A percentile compares a stretch with the other conserved stretches of the same genome.
Conservation (phyloP, 164 flowering plant genomes). For the Liquidambar formosana region DNA sequence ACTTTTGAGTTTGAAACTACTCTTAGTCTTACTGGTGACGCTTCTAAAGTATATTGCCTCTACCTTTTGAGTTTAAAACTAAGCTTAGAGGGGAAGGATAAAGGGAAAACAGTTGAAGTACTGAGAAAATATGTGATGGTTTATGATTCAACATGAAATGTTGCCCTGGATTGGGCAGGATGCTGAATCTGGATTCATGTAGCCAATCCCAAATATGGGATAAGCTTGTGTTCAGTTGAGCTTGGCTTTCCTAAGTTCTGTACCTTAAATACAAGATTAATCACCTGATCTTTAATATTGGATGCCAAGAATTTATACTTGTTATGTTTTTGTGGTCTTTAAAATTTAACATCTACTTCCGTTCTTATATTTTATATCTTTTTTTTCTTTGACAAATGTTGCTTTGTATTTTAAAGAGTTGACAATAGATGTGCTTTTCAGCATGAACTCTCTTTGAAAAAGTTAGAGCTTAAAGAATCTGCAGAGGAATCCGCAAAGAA, state of each 20-base stretch:
- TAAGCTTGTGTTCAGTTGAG: background rate
- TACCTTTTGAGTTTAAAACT: background rate
- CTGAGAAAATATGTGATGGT: too few species aligned
- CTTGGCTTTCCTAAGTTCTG: background rate
- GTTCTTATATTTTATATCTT: background rate
- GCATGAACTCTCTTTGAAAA: constrained; percentile 33
- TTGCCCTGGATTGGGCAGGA: background rate
- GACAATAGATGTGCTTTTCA: constrained; percentile 22
- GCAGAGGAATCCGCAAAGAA: constrained; percentile 29
- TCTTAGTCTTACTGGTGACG: too few species aligned
- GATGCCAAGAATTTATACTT: too few species aligned
- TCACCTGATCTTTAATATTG: too few species aligned
- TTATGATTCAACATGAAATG: too few species aligned
- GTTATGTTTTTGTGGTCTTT: too few species aligned
- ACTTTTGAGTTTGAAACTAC: background rate
- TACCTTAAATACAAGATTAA: too few species aligned
- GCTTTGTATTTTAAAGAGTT: background rate
- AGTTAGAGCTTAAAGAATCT: constrained; percentile 26
- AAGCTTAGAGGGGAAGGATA: background rate
- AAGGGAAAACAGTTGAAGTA: background rate
- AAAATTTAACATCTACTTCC: too few species aligned
- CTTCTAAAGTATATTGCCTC: too few species aligned
- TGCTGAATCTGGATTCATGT: background rate
- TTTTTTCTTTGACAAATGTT: background rate
- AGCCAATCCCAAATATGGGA: background rate